Conservation (phyloP, 306 rosid genomes). For the Lablab purpureus region DNA sequence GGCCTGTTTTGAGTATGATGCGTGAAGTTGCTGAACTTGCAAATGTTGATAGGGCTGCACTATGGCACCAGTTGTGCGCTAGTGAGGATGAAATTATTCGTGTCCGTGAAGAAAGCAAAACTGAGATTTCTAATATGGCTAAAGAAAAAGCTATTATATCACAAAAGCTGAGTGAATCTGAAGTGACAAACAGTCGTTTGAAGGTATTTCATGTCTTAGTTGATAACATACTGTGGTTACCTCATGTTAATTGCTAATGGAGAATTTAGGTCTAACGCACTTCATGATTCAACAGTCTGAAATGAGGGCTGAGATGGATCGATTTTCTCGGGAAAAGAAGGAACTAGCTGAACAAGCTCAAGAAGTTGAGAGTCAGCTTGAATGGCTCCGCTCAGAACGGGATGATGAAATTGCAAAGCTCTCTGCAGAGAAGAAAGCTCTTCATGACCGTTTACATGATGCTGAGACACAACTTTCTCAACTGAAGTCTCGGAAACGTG, state of each 20-base stretch:
- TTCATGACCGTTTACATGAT: slow-evolving; percentile 93
- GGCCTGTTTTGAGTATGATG: slow-evolving; percentile 89
- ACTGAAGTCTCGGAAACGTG: slow-evolving; percentile 94
- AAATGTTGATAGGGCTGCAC: slow-evolving; percentile 92
- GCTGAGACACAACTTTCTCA: slow-evolving; percentile 88
- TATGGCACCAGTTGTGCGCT: slow-evolving; percentile 96
- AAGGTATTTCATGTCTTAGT: slow-evolving; percentile 79
- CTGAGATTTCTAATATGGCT: slow-evolving; percentile 69
- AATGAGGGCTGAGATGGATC: slow-evolving; percentile 86
- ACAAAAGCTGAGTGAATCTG: slow-evolving; percentile 87
- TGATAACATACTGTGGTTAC: slow-evolving; percentile 57
- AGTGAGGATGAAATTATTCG: slow-evolving; percentile 88
- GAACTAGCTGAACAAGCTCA: slow-evolving; percentile 82
- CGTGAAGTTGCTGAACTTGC: slow-evolving; percentile 96
- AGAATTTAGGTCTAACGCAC: slow-evolving; percentile 58
- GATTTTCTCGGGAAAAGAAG: slow-evolving; percentile 87
- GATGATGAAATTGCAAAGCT: slow-evolving; percentile 83
- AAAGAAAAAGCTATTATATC: slow-evolving; percentile 69
- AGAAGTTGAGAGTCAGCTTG: slow-evolving; percentile 97
- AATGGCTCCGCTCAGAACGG: slow-evolving; percentile 96
- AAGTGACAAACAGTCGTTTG: slow-evolving; percentile 73
- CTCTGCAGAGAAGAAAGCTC: slow-evolving; percentile 82
- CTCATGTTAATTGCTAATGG: slow-evolving; percentile 50
- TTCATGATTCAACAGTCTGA: slow-evolving; percentile 83
- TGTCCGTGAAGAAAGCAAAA: slow-evolving; percentile 75